Conservation (phyloP, 2,329 filamentous ascomycete genomes). For the Dichotomopilus funicola region DNA sequence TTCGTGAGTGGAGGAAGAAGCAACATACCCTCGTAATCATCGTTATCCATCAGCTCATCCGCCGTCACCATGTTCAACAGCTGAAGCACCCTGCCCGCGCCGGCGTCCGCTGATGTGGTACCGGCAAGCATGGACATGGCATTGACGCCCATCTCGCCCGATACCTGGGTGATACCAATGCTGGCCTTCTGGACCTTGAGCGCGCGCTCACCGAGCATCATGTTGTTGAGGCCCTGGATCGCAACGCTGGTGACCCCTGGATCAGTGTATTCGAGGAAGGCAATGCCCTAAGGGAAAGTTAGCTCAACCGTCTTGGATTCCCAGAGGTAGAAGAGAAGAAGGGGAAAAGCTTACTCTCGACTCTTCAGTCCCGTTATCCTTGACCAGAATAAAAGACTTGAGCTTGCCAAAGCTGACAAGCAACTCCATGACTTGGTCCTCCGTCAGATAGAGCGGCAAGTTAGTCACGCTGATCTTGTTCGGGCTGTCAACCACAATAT, state of each 20-base stretch:
- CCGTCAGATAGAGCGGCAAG: constrained; percentile 78
- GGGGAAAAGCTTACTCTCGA: constrained; percentile 62
- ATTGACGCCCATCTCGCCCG: constrained; percentile 91
- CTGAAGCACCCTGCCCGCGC: constrained; percentile 79
- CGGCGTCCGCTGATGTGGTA: constrained; percentile 70
- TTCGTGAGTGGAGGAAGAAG: background rate
- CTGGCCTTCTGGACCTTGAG: constrained; percentile 85
- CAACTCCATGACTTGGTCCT: constrained; percentile 87
- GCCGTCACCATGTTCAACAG: constrained; percentile 97
- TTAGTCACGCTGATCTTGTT: constrained; percentile 94
- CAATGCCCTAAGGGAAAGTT: constrained; percentile 63
- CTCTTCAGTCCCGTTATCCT: constrained; percentile 77
- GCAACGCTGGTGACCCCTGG: constrained; percentile 72
- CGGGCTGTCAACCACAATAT: constrained; percentile 78
- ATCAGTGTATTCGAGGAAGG: constrained; percentile 92
- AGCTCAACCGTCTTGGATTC: constrained; percentile 14
- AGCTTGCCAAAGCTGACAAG: constrained; percentile 86
- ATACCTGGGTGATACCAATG: constrained; percentile 87
- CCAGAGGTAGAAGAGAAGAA: background rate
- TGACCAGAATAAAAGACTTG: constrained; percentile 85
- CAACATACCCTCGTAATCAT: constrained; percentile 82
- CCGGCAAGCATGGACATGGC: constrained; percentile 97
- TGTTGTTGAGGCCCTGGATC: constrained; percentile 83
- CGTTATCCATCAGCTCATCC: constrained; percentile 86
- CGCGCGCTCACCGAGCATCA: constrained; percentile 82